Percentiles rank a stretch among this genome's conserved stretches.
Evolutionary conservation across 495 filamentous ascomycete genomes (phyloP).

Genomic region (Echria macrotheca): DNA sequence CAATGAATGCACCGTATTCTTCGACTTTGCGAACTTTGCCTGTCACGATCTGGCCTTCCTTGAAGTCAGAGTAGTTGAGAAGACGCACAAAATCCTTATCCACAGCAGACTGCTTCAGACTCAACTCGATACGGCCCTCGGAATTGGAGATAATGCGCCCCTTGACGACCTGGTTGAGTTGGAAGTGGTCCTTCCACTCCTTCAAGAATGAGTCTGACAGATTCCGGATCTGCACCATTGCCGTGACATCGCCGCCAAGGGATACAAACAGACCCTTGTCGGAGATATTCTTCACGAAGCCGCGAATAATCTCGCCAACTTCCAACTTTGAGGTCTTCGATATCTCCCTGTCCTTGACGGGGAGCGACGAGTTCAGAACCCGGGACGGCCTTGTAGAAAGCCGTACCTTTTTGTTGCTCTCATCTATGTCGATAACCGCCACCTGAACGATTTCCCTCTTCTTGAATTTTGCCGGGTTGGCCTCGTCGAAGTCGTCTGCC

Average conservation of each 20-base stretch:
- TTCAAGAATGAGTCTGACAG: conserved; percentile 88
- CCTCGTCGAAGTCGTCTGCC: conserved; percentile 77
- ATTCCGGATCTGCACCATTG: conserved; percentile 75
- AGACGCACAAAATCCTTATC: conserved; percentile 72
- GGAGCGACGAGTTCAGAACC: conserved; percentile 77
- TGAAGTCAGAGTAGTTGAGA: conserved; percentile 63
- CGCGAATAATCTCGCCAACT: conserved; percentile 73
- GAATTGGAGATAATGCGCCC: conserved; percentile 73
- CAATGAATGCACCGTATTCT: conserved; percentile 90
- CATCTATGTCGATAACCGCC: conserved; percentile 73
- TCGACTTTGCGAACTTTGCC: conserved; percentile 90
- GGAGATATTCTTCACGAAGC: conserved; percentile 80
- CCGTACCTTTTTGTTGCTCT: conserved; percentile 71
- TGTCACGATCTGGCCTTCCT: conserved; percentile 72
- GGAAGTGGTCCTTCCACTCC: conserved; percentile 88
- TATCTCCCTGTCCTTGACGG: conserved; percentile 78
- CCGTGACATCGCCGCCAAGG: conserved; percentile 72
- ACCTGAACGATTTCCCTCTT: conserved; percentile 85
- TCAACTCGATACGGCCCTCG: conserved; percentile 74
- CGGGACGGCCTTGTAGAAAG: conserved; percentile 83
- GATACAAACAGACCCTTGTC: conserved; percentile 82
- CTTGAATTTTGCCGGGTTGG: conserved; percentile 51
- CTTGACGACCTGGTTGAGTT: conserved; percentile 81
- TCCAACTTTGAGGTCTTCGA: conserved; percentile 61
- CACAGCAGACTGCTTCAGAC: conserved; percentile 74